Percentiles rank a stretch among this genome's conserved stretches.
Conservation (phyloP, 2,329 filamentous ascomycete species). For the Rhexocercosporidium sp. region DNA sequence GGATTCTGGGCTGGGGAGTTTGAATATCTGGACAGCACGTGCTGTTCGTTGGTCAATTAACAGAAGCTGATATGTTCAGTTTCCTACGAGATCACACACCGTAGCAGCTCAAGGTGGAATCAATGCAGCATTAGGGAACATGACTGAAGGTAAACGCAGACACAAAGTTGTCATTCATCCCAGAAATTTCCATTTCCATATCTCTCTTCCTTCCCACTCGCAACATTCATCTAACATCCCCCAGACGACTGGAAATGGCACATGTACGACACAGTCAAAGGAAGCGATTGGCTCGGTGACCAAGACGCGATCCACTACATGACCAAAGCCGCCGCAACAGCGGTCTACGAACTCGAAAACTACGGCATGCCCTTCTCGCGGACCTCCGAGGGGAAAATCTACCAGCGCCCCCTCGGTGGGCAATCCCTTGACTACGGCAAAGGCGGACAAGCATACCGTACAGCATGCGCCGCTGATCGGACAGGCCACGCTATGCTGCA, state of each 20-base stretch:
- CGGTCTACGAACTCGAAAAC: constrained; percentile 60
- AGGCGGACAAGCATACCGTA: constrained; percentile 54
- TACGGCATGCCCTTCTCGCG: constrained; percentile 60
- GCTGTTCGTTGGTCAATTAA: not conserved
- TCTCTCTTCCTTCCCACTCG: not conserved
- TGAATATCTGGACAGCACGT: not conserved
- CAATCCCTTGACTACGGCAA: constrained; percentile 53
- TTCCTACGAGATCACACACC: constrained; percentile 67
- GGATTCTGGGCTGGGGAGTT: too few relatives aligned
- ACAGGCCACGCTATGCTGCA: constrained; percentile 57
- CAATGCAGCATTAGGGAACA: constrained; percentile 57
- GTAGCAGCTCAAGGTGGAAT: constrained; percentile 72
- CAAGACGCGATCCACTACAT: constrained; percentile 66
- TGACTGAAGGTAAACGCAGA: constrained; percentile 45
- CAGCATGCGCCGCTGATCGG: constrained; percentile 49
- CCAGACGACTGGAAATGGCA: constrained; percentile 63
- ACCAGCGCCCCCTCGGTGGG: constrained; percentile 54
- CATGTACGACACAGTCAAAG: constrained; percentile 65
- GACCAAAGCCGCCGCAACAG: constrained; percentile 58
- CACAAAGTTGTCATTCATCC: not conserved
- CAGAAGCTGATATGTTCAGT: constrained; percentile 37
- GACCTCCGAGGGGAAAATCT: constrained; percentile 51
- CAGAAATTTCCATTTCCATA: not conserved
- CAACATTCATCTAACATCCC: not conserved
- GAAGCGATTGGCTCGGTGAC: constrained; percentile 63